Percentiles rank a stretch among this genome's conserved stretches.
Evolutionary conservation across 148 eudicot genomes (phyloP).

Genomic region (Heliosperma pusillum): DNA sequence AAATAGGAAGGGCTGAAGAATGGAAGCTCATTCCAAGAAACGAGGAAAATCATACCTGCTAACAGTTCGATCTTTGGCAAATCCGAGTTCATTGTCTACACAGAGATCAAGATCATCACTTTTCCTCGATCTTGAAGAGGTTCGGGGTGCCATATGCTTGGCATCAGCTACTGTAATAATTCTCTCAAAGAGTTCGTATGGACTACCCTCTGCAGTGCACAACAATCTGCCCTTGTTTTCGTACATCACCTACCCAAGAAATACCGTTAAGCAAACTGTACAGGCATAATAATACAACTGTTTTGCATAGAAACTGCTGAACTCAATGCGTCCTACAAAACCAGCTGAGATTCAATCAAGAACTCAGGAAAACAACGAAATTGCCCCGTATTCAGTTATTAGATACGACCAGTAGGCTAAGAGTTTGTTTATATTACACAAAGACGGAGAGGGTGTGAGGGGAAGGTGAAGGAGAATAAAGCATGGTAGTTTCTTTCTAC

Average conservation of each 20-base stretch:
- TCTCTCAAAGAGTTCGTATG: conserved; percentile 67
- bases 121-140: conserved; percentile 72
- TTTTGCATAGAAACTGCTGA: too few relatives aligned
- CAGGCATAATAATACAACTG: too few relatives aligned
- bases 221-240: conserved; percentile 78
- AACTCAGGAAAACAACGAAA: too few relatives aligned
- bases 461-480: too few relatives aligned
- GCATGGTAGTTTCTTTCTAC: too few relatives aligned
- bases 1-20: not conserved
- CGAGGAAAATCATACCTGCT: conserved; percentile 56
- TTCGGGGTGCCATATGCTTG: conserved; percentile 59
- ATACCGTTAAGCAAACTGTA: not conserved
- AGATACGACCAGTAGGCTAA: too few relatives aligned
- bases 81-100: conserved; percentile 89
- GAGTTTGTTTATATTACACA: too few relatives aligned
- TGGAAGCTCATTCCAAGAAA: not conserved
- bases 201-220: conserved; percentile 83
- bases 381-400: too few relatives aligned
- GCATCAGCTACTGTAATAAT: conserved; percentile 86
- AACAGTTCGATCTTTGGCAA: conserved; percentile 90
- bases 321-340: too few relatives aligned
- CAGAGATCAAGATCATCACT: conserved; percentile 73
- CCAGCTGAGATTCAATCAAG: too few relatives aligned
- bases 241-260: conserved; percentile 65
- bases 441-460: too few relatives aligned